A percentile compares a stretch with the other conserved stretches of the same genome.
Evolutionary conservation across 176 grass and related monocot genomes (phyloP).

Genomic region (Cenchrus purpureus): DNA sequence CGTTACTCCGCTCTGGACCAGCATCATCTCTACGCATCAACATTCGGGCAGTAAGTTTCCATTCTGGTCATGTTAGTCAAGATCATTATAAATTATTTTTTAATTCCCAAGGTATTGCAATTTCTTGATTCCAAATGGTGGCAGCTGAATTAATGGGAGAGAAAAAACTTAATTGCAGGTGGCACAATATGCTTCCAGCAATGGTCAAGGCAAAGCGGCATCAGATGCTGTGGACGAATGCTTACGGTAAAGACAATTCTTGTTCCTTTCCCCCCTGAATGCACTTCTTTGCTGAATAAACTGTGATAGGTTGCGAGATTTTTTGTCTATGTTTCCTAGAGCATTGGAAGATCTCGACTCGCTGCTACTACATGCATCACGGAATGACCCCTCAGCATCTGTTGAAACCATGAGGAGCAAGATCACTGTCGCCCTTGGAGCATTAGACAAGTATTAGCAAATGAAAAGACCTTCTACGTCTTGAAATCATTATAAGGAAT

Average conservation of each 20-base stretch:
- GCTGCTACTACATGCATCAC: conserved; percentile 65
- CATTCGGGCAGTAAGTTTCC: conserved; percentile 82
- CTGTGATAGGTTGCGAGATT: background rate
- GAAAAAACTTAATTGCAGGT: conserved; percentile 58
- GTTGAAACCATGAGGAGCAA: conserved; percentile 84
- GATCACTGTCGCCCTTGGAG: conserved; percentile 66
- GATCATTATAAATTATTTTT: background rate
- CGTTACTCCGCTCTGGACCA: conserved; percentile 80
- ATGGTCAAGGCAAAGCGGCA: conserved; percentile 83
- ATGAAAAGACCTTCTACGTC: conserved; percentile 10
- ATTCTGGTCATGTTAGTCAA: background rate
- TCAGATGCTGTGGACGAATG: conserved; percentile 89
- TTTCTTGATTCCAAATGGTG: conserved; percentile 10
- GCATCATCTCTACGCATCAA: conserved; percentile 78
- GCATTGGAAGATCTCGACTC: conserved; percentile 92
- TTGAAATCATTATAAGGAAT: background rate
- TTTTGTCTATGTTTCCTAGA: conserved; percentile 50
- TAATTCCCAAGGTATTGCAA: background rate
- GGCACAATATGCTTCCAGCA: conserved; percentile 84
- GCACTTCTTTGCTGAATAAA: background rate
- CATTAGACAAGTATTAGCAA: conserved; percentile 76
- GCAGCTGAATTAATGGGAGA: background rate
- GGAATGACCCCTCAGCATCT: conserved; percentile 76
- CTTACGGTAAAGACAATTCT: conserved; percentile 56
- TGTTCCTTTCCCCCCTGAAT: background rate